Conservation (phyloP, 108 stramenopile species). For the Fragilaria radians region DNA sequence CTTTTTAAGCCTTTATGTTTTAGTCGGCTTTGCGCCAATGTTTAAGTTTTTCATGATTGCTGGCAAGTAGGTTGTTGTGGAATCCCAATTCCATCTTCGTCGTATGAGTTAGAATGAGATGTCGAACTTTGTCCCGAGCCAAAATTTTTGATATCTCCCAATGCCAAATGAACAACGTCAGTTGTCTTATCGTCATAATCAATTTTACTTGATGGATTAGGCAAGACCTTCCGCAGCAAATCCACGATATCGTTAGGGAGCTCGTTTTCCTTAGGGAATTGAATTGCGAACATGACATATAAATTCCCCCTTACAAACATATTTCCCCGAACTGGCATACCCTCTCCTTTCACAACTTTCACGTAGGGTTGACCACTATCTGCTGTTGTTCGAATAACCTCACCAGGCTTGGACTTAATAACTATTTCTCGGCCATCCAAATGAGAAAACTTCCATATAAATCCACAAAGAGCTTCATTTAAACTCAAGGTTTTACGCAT, state of each 20-base stretch:
- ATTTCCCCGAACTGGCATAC: slow-evolving; percentile 92
- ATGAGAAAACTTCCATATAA: slow-evolving; percentile 86
- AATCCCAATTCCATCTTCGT: slow-evolving; percentile 57
- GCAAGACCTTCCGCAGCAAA: slow-evolving; percentile 53
- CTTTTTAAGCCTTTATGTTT: no score
- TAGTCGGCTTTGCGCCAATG: no score
- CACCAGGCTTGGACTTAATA: slow-evolving; percentile 84
- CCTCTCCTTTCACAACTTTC: slow-evolving; percentile 87
- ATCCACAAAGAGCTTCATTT: slow-evolving; percentile 95
- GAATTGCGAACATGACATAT: slow-evolving; percentile 89
- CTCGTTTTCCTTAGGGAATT: slow-evolving; percentile 74
- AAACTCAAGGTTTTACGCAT: slow-evolving; percentile 88
- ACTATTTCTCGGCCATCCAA: slow-evolving; percentile 86
- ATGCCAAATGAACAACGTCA: slow-evolving; percentile 73
- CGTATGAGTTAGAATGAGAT: slow-evolving; percentile 58
- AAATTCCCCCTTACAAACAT: slow-evolving; percentile 94
- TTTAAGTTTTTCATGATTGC: slow-evolving; percentile 68
- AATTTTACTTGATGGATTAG: slow-evolving; percentile 61
- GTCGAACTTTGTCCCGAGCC: slow-evolving; percentile 67
- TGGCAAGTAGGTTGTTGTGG: slow-evolving; percentile 74
- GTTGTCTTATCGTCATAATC: slow-evolving; percentile 65
- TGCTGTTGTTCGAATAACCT: slow-evolving; percentile 78
- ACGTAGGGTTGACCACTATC: slow-evolving; percentile 66
- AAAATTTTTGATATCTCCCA: slow-evolving; percentile 73
- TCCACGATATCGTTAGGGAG: slow-evolving; percentile 39